phyloP scores from a whole-genome alignment of 2,329 filamentous ascomycete species.

The Dactylonectria macrodidyma region DNA sequence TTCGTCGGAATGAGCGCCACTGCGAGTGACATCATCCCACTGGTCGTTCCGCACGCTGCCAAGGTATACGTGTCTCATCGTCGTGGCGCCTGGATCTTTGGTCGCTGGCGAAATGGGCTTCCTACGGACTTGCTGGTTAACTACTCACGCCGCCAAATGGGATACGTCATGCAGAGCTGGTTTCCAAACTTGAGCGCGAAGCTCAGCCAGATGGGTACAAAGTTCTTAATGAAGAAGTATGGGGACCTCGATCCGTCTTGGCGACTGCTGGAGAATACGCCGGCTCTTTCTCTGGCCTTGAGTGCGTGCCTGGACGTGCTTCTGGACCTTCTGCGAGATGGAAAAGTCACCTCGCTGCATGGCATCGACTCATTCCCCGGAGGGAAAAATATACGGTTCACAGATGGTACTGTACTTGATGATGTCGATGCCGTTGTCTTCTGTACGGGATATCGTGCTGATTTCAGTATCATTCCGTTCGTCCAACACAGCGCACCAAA shows the following conservation, averaged over 20 bases:
- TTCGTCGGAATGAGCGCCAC: conserved; percentile 21
- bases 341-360: conserved; percentile 46
- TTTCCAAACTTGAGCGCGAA: conserved; percentile 11
- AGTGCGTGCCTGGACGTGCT: conserved; percentile 39
- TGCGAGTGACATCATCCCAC: neutral
- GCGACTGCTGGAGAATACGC: conserved; percentile 39
- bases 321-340: conserved; percentile 45
- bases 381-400: conserved; percentile 41
- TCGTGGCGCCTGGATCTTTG: conserved; percentile 52
- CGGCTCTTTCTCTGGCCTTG: conserved; percentile 47
- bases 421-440: conserved; percentile 48
- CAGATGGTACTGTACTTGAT: conserved; percentile 45
- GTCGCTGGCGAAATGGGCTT: conserved; percentile 49
- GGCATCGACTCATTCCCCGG: conserved; percentile 47
- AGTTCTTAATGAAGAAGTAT: conserved; percentile 26
- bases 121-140: conserved; percentile 10
- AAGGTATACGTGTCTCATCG: conserved; percentile 58
- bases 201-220: conserved; percentile 9
- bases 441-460: conserved; percentile 47
- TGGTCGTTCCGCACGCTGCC: conserved; percentile 4
- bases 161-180: conserved; percentile 41
- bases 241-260: conserved; percentile 49
- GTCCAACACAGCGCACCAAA: conserved; percentile 41
- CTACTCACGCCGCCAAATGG: conserved; percentile 43
- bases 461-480: conserved; percentile 35